Conservation (phyloP, 345 rosid species). For the Salix exigua region DNA sequence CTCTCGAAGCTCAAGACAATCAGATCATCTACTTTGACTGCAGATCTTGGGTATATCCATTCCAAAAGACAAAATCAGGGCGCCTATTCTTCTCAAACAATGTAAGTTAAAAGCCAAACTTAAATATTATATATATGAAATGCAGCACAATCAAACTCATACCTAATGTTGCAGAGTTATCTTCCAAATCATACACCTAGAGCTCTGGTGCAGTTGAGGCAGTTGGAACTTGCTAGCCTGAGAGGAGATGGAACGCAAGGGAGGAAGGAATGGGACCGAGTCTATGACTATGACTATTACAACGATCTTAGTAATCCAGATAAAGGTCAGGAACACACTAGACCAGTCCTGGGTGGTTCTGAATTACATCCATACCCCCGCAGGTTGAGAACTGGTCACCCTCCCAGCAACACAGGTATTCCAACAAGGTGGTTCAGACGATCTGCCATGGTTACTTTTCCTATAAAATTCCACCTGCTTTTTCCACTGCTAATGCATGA, state of each 20-base stretch:
- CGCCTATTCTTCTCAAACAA: slow-evolving; percentile 52
- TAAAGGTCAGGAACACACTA: slow-evolving; percentile 25
- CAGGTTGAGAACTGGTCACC: slow-evolving; percentile 42
- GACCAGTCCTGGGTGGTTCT: slow-evolving; percentile 51
- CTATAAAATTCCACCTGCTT: neutral
- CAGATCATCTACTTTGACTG: slow-evolving; percentile 42
- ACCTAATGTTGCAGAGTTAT: slow-evolving; percentile 34
- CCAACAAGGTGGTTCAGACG: neutral
- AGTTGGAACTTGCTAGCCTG: slow-evolving; percentile 42
- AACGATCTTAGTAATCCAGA: slow-evolving; percentile 53
- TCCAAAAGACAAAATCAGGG: slow-evolving; percentile 27
- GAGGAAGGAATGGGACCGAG: slow-evolving; percentile 51
- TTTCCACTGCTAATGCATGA: neutral
- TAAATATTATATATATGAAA: neutral
- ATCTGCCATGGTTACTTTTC: neutral
- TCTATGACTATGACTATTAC: slow-evolving; percentile 52
- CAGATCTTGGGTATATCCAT: slow-evolving; percentile 58
- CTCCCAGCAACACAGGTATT: slow-evolving; percentile 31
- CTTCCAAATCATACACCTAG: slow-evolving; percentile 48
- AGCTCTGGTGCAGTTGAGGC: slow-evolving; percentile 37
- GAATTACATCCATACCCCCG: slow-evolving; percentile 53
- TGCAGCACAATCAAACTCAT: neutral
- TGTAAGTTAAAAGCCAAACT: slow-evolving; percentile 23
- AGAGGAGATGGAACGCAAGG: slow-evolving; percentile 43
- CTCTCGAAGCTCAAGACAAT: slow-evolving; percentile 14